Base-by-base conservation (phyloP, 495 filamentous ascomycete genomes). In the Aspergillus steynii region DNA sequence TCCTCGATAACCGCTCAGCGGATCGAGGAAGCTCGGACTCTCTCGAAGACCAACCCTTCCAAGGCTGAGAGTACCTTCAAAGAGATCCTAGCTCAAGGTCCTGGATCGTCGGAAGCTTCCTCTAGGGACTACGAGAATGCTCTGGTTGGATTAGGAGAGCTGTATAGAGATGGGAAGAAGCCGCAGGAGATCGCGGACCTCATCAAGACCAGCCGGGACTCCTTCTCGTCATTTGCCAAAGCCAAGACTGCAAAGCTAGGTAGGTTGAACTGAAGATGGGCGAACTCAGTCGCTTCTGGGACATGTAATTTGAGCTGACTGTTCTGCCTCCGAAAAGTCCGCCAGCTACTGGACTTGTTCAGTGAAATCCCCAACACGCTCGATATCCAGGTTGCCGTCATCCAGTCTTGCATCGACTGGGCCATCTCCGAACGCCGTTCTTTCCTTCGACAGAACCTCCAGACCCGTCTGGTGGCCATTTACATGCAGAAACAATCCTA, bases 381-480 rank as follows among this genome's bases (percentile, higher is more conserved):
- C 75, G 94, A 97, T 65, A 91, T 90, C 75, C 95, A 98, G 79
- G 89, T 93, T 67, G 78, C 89, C 74, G 90, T 96, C 64, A 98
- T 96, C 63, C 93, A 94, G 76, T 96, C 93, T 69, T 97, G 93
- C 81, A 98, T 99, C 83, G 95, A 98, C 83, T 99, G 95, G 95
- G 95, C 95, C 48, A 88, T 94, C 59, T 88, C 91, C 46, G 93
- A 97, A 77, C 87, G 90, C 55, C 89, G 94, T 62, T 89, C 90
- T 50, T 99, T 99, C 84, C 86, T 98, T 53, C 93, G 95, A 56
- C 95, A 99, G 80, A 95, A 94, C 77, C 92, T 99, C 73, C 92
- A 99, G 82, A 96, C 93, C 58, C 90, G 95, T 59, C 88, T 99
- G 52, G 93, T 98, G 58, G 82, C 85, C 31, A 87, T 98, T 61